Evolutionary conservation across 2,329 filamentous ascomycete species (phyloP), one percentile per base, ranked within the genome.

Genomic region (Trichoderma cornu-damae): DNA sequence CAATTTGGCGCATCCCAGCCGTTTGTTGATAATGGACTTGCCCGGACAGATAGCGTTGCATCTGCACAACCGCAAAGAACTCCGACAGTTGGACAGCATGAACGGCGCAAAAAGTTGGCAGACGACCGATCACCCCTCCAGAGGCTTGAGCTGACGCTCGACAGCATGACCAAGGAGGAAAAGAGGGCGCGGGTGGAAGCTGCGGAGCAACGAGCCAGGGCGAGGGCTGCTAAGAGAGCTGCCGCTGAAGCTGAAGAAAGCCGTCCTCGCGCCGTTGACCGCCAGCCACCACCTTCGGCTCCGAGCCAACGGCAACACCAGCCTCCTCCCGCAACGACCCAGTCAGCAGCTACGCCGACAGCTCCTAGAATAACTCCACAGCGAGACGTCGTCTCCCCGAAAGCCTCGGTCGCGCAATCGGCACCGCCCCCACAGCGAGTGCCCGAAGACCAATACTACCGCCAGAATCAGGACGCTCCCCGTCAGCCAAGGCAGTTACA

Each of bases 131-230:
- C 93, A 61, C 94, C 95, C 52, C 80, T 99, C 52, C 93, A 99
- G 72, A 94, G 87, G 76, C 82, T 99, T 64, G 93, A 99, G 76
- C 84, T 89, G 67, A 94, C 90, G 66, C 81, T 97, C 67, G 88
- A 88, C 71, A 91, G 89, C 73, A 93, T 96, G 72, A 96, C 89
- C 70, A 97, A 96, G 71, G 92, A 96, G 73, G 92, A 96, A 73
- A 95, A 96, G 72, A 83, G 93, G 62, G 90, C 91, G 7, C 82
- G 90, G 46, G 84, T 93, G 4, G 83, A 91, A 68, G 88, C 93
- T 65, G 90, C 90, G 5, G 93, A 96, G 70, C 79, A 85, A 63
- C 81, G 83, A 42, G 82, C 86, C 16, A 82, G 85, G 64, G 86
- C 93, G 66, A 79, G 78, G 63, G 77, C 75, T 11, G 78, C 78